phyloP scores from a whole-genome alignment of 192 early-diverging fungal genomes.

The Coemansia sp. region DNA sequence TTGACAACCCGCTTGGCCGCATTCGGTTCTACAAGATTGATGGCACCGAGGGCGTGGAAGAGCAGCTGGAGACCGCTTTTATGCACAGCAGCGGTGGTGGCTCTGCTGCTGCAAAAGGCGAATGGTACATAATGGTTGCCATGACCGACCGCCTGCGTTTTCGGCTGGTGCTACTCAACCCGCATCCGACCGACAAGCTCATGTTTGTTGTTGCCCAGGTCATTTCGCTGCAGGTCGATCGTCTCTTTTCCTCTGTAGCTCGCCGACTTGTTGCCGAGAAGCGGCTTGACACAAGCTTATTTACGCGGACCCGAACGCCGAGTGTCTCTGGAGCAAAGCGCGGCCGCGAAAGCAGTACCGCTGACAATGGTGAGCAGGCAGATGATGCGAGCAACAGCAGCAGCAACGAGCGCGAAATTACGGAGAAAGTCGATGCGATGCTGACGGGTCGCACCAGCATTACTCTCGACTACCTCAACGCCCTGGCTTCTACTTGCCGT shows the following conservation, averaged over 20 bases:
- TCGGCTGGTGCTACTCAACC: conserved; percentile 41
- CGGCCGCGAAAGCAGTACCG: not conserved
- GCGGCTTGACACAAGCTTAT: conserved; percentile 11
- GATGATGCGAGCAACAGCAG: not conserved
- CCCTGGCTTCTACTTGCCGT: conserved; percentile 42
- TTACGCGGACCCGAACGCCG: not conserved
- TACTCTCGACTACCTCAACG: conserved; percentile 50
- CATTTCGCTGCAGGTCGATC: conserved; percentile 47
- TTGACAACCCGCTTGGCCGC: conserved; percentile 27
- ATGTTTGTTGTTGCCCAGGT: conserved; percentile 41
- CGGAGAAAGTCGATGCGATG: conserved; percentile 41
- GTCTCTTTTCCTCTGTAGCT: conserved; percentile 48
- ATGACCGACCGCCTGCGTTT: conserved; percentile 53
- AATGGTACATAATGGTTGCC: conserved; percentile 53
- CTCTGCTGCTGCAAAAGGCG: conserved; percentile 14
- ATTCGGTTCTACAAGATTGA: conserved; percentile 53
- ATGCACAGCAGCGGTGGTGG: not conserved
- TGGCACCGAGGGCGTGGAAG: conserved; percentile 46
- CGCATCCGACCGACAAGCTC: conserved; percentile 31
- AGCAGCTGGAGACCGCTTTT: conserved; percentile 15
- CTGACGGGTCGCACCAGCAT: conserved; percentile 48
- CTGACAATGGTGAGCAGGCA: not conserved
- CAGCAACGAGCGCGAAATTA: conserved; percentile 31
- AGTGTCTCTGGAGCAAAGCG: conserved; percentile 3
- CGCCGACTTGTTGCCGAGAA: conserved; percentile 32